phyloP scores from a whole-genome alignment of 2,329 filamentous ascomycete species.

The Pleomassaria siparia region DNA sequence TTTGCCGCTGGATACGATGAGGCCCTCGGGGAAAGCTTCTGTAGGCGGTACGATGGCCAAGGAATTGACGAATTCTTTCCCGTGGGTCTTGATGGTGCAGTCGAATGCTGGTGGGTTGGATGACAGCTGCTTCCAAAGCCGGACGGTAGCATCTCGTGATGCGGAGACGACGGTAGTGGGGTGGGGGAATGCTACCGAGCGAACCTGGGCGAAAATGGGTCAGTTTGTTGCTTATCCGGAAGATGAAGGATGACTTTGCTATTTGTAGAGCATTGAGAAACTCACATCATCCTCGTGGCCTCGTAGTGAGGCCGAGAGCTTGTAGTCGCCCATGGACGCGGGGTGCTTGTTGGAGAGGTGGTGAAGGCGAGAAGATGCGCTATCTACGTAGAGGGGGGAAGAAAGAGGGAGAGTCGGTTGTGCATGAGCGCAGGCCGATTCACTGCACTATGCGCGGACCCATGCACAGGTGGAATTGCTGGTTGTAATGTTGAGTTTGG shows the following conservation, averaged over 20 bases:
- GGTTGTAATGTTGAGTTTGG: background rate
- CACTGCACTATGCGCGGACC: background rate
- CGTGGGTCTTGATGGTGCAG: conserved; percentile 74
- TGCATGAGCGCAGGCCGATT: background rate
- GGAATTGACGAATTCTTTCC: conserved; percentile 84
- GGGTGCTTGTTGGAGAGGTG: conserved; percentile 25
- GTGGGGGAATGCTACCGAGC: conserved; percentile 77
- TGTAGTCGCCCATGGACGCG: conserved; percentile 74
- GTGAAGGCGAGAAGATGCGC: conserved; percentile 13
- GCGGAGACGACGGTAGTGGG: conserved; percentile 76
- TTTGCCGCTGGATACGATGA: conserved; percentile 84
- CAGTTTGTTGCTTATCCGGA: conserved; percentile 1
- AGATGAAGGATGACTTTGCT: background rate
- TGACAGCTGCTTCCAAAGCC: conserved; percentile 74
- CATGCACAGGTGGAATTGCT: background rate
- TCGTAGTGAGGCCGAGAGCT: conserved; percentile 84
- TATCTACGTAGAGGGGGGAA: conserved; percentile 11
- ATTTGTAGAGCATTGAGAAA: conserved; percentile 9
- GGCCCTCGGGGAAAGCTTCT: conserved; percentile 66
- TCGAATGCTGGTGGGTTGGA: conserved; percentile 72
- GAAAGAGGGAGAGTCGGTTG: background rate
- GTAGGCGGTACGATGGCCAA: conserved; percentile 75
- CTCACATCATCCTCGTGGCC: conserved; percentile 94
- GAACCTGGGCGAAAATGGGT: conserved; percentile 64
- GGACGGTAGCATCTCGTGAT: conserved; percentile 88